Evolutionary conservation across 257 asterid species (phyloP), one percentile per base, ranked within the genome.

Genomic region (Dorcoceras hygrometricum): DNA sequence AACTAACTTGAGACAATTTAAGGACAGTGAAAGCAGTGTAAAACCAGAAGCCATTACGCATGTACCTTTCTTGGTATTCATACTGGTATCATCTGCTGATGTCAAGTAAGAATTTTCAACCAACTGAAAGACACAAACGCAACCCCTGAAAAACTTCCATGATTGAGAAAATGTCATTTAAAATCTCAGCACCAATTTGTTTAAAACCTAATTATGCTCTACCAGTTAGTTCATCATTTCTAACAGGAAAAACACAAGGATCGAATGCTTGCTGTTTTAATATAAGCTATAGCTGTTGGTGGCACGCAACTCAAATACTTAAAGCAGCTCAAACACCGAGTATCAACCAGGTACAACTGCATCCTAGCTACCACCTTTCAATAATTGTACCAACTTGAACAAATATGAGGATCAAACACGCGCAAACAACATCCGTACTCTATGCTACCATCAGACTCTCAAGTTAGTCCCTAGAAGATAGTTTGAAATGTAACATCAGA

Each of bases 401-500:
- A n/a, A n/a, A n/a, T n/a, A n/a, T n/a, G n/a, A n/a, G n/a, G n/a
- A n/a, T n/a, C n/a, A n/a, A n/a, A n/a, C n/a, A n/a, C n/a, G 50
- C 50, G 14, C n/a, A 11, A 39, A 39, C 50, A 39, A 39, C n/a
- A 39, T 12, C 50, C n/a, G 14, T 39, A 14, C 50, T 12, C 14
- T 11, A 36, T 2, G 9, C 46, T 39, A 6, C 57, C 46, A 12
- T 61, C 34, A 3, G 32, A 51, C 63, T 64, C 55, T 25, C 53
- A 24, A 59, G 59, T 26, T 18, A 75, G 24, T 5, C 51, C 10
- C 39, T 66, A 19, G 25, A 54, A 56, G 34, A 57, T 62, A 66
- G 16, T 56, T 54, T 59, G 56, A 53, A 66, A 16, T 20, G 25
- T 53, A 62, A 48, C 6, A 32, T 32, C 27, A 55, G 39, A 66